These are phyloP conservation scores for Candida cerambycidarum DNA, from an alignment of 805 yeast species.

Conservation along the genomic window DNA sequence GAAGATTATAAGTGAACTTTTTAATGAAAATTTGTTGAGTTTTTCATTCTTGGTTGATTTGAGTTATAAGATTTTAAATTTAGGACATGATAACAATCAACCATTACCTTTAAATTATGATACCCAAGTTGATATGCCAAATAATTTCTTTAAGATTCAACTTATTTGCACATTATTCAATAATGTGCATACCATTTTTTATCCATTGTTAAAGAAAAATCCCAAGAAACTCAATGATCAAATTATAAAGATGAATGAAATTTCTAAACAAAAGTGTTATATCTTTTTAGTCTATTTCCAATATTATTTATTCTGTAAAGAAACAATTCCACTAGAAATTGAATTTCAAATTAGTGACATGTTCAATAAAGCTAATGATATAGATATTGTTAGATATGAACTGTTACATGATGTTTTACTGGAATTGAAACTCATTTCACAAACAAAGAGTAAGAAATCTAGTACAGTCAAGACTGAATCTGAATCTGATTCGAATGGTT, in stretches of 20 bases:
- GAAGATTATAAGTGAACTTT: slow-evolving; percentile 59
- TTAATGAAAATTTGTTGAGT: slow-evolving; percentile 47
- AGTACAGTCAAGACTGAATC: not conserved
- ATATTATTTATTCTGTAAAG: slow-evolving; percentile 65
- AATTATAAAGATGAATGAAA: slow-evolving; percentile 2
- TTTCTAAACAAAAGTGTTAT: slow-evolving; percentile 15
- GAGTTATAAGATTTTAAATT: slow-evolving; percentile 55
- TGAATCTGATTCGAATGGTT: slow-evolving; percentile 9
- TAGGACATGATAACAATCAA: slow-evolving; percentile 61
- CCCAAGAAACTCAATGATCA: slow-evolving; percentile 6
- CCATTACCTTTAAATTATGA: slow-evolving; percentile 49
- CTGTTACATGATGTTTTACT: slow-evolving; percentile 44
- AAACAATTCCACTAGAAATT: slow-evolving; percentile 63
- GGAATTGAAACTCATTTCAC: slow-evolving; percentile 29
- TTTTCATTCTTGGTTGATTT: slow-evolving; percentile 49
- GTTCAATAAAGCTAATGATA: slow-evolving; percentile 23
- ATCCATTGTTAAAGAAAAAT: not conserved
- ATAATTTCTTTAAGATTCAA: slow-evolving; percentile 71
- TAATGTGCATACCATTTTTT: slow-evolving; percentile 1
- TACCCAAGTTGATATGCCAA: slow-evolving; percentile 56
- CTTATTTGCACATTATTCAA: slow-evolving; percentile 33
- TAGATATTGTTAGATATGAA: slow-evolving; percentile 29
- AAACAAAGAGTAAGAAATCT: slow-evolving; percentile 11
- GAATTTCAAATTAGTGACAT: slow-evolving; percentile 51
- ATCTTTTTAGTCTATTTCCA: slow-evolving; percentile 62